A percentile compares a stretch with the other conserved stretches of the same genome.
Conservation (phyloP, 257 asterid genomes). For the Scutellaria baicalensis region DNA sequence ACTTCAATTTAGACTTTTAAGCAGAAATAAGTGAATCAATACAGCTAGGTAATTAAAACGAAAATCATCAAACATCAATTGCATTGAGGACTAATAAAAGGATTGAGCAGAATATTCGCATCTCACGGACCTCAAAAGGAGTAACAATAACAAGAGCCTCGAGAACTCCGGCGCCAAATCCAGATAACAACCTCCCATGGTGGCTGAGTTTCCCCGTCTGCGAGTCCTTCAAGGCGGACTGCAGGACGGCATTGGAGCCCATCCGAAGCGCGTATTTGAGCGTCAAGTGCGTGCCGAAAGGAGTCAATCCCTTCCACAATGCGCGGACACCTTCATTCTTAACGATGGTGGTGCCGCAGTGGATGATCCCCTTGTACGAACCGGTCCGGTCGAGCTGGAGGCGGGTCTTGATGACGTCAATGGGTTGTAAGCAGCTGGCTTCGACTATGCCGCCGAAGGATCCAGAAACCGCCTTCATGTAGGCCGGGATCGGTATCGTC, state of each 20-base stretch:
- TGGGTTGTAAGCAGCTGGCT: constrained; percentile 88
- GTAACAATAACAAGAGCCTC: constrained; percentile 95
- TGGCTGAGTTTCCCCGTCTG: constrained; percentile 74
- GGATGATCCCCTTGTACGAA: constrained; percentile 71
- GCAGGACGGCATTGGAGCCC: constrained; percentile 93
- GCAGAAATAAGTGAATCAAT: neutral
- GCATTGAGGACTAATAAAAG: neutral
- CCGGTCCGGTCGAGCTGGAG: constrained; percentile 91
- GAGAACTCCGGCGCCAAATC: constrained; percentile 98
- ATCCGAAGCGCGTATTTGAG: constrained; percentile 88
- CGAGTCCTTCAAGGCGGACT: constrained; percentile 74
- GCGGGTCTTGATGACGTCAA: constrained; percentile 93
- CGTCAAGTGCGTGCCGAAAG: constrained; percentile 90
- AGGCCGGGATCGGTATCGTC: constrained; percentile 59
- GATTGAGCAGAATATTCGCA: neutral
- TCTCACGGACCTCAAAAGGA: constrained; percentile 77
- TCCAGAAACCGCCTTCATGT: constrained; percentile 87
- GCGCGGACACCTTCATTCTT: constrained; percentile 77
- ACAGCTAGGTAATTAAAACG: neutral
- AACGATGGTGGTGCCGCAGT: constrained; percentile 74
- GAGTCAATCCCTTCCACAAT: constrained; percentile 95
- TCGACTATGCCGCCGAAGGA: constrained; percentile 90
- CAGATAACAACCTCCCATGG: constrained; percentile 67
- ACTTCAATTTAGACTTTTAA: neutral
- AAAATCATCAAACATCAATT: neutral